Evolutionary conservation across 1,284 basidiomycete genomes (phyloP).

Genomic region (Melanopsichium pennsylvanicum): DNA sequence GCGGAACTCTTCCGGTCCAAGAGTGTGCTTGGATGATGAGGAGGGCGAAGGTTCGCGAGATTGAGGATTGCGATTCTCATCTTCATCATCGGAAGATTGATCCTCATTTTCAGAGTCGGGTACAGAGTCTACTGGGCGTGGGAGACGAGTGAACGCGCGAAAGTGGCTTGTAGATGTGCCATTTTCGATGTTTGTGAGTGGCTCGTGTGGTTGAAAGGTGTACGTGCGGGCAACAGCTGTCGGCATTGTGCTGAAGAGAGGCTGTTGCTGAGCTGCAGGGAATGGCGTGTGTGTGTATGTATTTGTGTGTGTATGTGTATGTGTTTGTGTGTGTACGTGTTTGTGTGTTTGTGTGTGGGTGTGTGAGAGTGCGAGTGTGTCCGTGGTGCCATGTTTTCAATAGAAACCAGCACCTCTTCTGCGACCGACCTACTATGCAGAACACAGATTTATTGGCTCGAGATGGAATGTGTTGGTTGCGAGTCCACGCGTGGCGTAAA

Average conservation of each 20-base stretch:
- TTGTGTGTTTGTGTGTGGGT: too few species aligned
- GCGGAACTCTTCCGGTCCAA: slow-evolving; percentile 35
- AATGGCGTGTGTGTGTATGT: too few species aligned
- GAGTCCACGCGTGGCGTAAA: too few species aligned
- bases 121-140: slow-evolving; percentile 14
- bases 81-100: slow-evolving; percentile 19
- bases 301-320: too few species aligned
- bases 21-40: slow-evolving; percentile 13
- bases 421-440: too few species aligned
- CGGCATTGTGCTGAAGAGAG: slow-evolving; percentile 14
- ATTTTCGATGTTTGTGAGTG: slow-evolving; percentile 8
- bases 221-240: slow-evolving; percentile 6
- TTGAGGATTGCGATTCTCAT: slow-evolving; percentile 24
- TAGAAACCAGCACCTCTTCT: too few species aligned
- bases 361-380: too few species aligned
- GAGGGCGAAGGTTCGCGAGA: slow-evolving; percentile 10
- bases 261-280: too few species aligned
- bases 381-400: too few species aligned
- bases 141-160: slow-evolving; percentile 26
- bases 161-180: slow-evolving; percentile 31
- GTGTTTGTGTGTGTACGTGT: too few species aligned
- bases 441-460: too few species aligned
- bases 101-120: slow-evolving; percentile 38
- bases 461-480: too few species aligned
- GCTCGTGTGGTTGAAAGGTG: slow-evolving; percentile 29